Conservation (phyloP, 2,329 filamentous ascomycete genomes). For the Xylaria sp. region DNA sequence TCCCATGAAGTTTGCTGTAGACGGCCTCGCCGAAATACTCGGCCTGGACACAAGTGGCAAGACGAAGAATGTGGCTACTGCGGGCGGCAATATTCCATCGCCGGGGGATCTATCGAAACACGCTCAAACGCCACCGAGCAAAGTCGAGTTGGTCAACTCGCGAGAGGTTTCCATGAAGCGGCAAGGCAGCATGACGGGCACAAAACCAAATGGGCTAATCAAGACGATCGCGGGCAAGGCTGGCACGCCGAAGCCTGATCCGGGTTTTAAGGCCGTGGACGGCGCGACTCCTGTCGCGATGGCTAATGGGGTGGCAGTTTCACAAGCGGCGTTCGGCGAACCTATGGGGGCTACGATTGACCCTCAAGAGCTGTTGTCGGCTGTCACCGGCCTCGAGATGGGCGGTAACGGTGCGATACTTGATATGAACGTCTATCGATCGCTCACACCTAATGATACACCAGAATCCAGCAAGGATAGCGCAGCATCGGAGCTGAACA, state of each 20-base stretch:
- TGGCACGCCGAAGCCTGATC: conserved; percentile 40
- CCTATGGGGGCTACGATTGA: conserved; percentile 55
- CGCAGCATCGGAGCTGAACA: conserved; percentile 68
- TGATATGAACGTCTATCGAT: conserved; percentile 64
- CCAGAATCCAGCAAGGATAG: conserved; percentile 72
- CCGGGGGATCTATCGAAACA: conserved; percentile 57
- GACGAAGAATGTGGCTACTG: conserved; percentile 50
- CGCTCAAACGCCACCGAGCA: conserved; percentile 56
- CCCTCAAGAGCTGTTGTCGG: conserved; percentile 60
- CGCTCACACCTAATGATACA: conserved; percentile 69
- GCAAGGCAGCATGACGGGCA: conserved; percentile 57
- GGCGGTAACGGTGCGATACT: conserved; percentile 59
- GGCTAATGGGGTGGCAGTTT: conserved; percentile 47
- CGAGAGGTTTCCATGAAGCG: conserved; percentile 62
- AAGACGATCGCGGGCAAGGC: conserved; percentile 42
- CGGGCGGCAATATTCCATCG: conserved; percentile 39
- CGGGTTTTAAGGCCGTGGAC: conserved; percentile 41
- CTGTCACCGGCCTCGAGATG: conserved; percentile 54
- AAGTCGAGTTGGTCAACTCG: conserved; percentile 61
- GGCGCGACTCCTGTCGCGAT: conserved; percentile 27
- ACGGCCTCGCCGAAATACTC: conserved; percentile 60
- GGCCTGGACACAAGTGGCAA: conserved; percentile 64
- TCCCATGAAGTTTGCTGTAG: conserved; percentile 62
- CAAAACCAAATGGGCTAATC: conserved; percentile 51
- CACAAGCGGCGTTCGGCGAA: background rate